These are phyloP conservation scores for Smittium culicis DNA, from an alignment of 371 early-diverging fungal genomes.

Conservation along the genomic window DNA sequence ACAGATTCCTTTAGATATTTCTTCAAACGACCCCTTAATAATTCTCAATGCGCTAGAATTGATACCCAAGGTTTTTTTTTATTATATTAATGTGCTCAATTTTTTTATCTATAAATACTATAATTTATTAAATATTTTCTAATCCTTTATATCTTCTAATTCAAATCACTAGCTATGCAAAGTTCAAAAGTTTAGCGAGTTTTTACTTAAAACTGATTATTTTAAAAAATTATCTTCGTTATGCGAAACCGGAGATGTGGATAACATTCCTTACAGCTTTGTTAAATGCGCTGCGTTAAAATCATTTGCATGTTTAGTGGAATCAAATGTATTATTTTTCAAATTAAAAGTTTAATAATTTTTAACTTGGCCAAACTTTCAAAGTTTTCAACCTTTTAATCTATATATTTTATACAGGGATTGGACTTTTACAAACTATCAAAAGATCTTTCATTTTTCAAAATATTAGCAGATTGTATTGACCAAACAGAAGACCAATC, in stretches of 20 bases:
- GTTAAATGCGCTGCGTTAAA: constrained; percentile 1
- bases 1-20: constrained; percentile 15
- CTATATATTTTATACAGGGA: background rate
- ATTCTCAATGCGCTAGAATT: constrained; percentile 22
- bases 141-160: constrained; percentile 17
- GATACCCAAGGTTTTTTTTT: constrained; percentile 17
- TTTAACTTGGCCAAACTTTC: too few species aligned
- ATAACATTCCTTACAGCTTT: too few species aligned
- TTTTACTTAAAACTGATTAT: too few species aligned
- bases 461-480: background rate
- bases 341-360: background rate
- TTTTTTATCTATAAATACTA: too few species aligned
- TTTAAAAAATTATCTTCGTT: too few species aligned
- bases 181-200: constrained; percentile 14
- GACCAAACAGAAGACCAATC: background rate
- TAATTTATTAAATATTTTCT: constrained; percentile 12
- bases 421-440: background rate
- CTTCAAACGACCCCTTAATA: constrained; percentile 18
- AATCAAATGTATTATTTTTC: background rate
- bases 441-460: background rate
- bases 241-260: too few species aligned
- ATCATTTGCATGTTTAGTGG: constrained; percentile 2
- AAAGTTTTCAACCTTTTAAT: too few species aligned
- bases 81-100: too few species aligned
- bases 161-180: constrained; percentile 13